Base-by-base conservation (phyloP, 345 rosid species). In the Rhodamnia rubescens region DNA sequence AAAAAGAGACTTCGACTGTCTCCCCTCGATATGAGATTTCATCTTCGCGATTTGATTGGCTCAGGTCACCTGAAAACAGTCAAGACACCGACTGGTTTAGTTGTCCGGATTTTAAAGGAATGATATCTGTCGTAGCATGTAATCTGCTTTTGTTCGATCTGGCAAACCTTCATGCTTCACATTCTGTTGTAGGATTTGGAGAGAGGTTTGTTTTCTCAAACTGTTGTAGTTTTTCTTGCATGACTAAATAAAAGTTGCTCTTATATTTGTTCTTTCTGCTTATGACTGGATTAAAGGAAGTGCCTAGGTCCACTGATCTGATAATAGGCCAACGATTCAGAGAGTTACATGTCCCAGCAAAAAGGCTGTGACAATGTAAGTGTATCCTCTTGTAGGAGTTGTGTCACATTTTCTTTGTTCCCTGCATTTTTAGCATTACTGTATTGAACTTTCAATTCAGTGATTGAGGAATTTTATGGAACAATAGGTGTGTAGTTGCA, bases 21-120 rank as follows among this genome's bases (percentile, higher is more conserved):
- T 82, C 95, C 90, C n/a, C 92, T 97, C 57, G 99, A 96, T 88
- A 92, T 96, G 88, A 96, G 99, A 87, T 97, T 96, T 91, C 99
- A 96, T 91, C 91, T 96, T 50, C 95, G 98, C 56, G 99, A 97
- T 87, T 89, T 96, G 92, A 93, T 96, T 86, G 99, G 99, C 89
- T 97, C 99, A 24, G 98, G 98, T 86, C 94, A 91, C 87, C 91
- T 96, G 83, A 92, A 90, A 92, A 94, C 92, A 14, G 54, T 85
- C 74, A 88, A 91, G 14, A 91, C 98, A 49, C 91, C 95, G 49
- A 88, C 88, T 83, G 98, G 96, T 36, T 86, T 94, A 87, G 92
- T 91, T 40, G 92, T 96, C 75, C 94, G 89, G 87, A 88, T 94
- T 89, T 89, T 92, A 44, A 95, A 90, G 88, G 95, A 93, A 88